Evolutionary conservation across 2,329 filamentous ascomycete species (phyloP), one percentile per base, ranked within the genome.

Genomic region (Fusarium coffeatum): DNA sequence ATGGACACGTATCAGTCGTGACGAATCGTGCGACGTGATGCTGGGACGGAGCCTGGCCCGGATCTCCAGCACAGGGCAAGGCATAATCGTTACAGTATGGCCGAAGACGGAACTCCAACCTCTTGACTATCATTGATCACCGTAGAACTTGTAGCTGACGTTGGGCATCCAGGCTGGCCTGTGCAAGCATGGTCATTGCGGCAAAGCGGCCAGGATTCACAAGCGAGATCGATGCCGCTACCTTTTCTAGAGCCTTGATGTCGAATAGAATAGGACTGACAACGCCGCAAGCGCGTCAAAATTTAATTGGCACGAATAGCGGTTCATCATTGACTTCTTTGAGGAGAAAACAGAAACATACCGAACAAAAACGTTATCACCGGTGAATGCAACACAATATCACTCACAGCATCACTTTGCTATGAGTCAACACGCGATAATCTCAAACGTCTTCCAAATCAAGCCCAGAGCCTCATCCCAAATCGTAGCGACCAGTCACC

Each of bases 101-200:
- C 57, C 56, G 66, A 51, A 13, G 22, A 48, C 43, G 57, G 67
- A 56, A 43, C 43, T 30, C 32, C 41, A 43, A 27, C 18, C 18
- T 41, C 34, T 51, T 25, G 25, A 37, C 23, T 25, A 27, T 41
- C 28, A 30, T 30, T 30, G 28, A 30, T 30, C 28, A 30, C 28
- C 28, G 28, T 30, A 50, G 20, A 16, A 15, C 13, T 30, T 16
- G 46, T 47, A 22, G 34, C 46, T 34, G 30, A 49, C 40, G 66
- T 73, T 71, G 68, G 72, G 72, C 68, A 74, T 41, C 47, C 18
- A 51, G 23, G 11, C 10, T 61, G 69, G 64, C 64, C 67, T 65
- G 72, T 64, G 71, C 69, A 62, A 72, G 63, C 57, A 66, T 68
- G 68, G 66, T 32, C 49, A 46, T 55, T 54, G 57, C 65, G 50